Conservation (phyloP, 2,329 filamentous ascomycete genomes). For the Epichloe glyceriae region DNA sequence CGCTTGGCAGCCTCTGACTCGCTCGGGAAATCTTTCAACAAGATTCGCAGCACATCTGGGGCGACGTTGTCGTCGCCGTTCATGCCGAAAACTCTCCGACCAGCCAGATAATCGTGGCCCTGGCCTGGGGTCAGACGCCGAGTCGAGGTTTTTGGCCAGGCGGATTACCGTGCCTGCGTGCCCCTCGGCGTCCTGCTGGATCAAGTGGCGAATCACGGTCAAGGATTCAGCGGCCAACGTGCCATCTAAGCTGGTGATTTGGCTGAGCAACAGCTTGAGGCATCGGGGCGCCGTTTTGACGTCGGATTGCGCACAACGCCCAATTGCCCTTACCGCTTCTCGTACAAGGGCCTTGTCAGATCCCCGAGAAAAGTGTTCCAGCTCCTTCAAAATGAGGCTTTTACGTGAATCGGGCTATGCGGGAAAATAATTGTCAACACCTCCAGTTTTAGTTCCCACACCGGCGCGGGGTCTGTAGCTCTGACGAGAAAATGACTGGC, state of each 20-base stretch:
- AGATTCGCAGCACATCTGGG: slow-evolving; percentile 77
- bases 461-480: slow-evolving; percentile 62
- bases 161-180: slow-evolving; percentile 80
- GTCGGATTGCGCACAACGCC: slow-evolving; percentile 77
- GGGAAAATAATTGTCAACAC: slow-evolving; percentile 84
- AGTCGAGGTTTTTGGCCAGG: slow-evolving; percentile 82
- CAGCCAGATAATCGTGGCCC: slow-evolving; percentile 94
- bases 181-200: slow-evolving; percentile 73
- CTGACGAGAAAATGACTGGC: slow-evolving; percentile 81
- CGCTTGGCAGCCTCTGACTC: slow-evolving; percentile 80
- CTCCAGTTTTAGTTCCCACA: slow-evolving; percentile 89
- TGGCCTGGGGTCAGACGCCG: slow-evolving; percentile 70
- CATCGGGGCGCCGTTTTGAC: slow-evolving; percentile 61
- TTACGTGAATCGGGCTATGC: slow-evolving; percentile 58
- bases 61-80: slow-evolving; percentile 81
- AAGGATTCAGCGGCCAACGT: slow-evolving; percentile 83
- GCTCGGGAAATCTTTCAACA: slow-evolving; percentile 70
- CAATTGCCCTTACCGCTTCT: slow-evolving; percentile 85
- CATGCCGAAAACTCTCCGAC: slow-evolving; percentile 80
- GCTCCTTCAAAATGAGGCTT: slow-evolving; percentile 82
- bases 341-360: slow-evolving; percentile 64
- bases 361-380: slow-evolving; percentile 81
- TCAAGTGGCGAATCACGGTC: slow-evolving; percentile 89
- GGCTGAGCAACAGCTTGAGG: slow-evolving; percentile 67
- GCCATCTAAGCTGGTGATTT: slow-evolving; percentile 79